These are phyloP conservation scores for Hemileccinum rubropunctum DNA, from an alignment of 768 basidiomycete species.

Conservation along the genomic window DNA sequence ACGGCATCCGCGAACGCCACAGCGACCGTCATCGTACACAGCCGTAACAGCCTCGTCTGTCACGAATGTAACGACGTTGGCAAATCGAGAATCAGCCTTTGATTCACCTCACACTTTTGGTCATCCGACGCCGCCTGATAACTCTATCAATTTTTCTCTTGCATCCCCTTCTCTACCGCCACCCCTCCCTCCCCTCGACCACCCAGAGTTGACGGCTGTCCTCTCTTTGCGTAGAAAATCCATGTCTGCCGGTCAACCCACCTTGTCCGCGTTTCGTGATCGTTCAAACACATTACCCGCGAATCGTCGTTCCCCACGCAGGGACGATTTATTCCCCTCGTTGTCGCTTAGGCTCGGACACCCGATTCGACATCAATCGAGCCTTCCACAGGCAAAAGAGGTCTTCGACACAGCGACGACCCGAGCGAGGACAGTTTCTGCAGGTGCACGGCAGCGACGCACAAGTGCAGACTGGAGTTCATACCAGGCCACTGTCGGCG, in stretches of 20 bases:
- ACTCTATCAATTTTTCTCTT: conserved; percentile 16
- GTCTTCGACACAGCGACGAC: conserved; percentile 13
- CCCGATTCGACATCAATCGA: conserved; percentile 27
- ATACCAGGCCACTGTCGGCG: conserved; percentile 40
- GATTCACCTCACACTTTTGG: conserved; percentile 45
- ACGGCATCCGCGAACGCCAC: conserved; percentile 26
- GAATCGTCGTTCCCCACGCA: conserved; percentile 10
- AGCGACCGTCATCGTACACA: conserved; percentile 18
- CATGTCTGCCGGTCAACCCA: conserved; percentile 3
- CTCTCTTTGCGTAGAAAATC: conserved; percentile 21
- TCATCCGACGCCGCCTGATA: conserved; percentile 32
- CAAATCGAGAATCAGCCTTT: conserved; percentile 15
- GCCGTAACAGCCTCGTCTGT: conserved; percentile 14
- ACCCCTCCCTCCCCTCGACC: conserved; percentile 55
- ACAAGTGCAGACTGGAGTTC: conserved; percentile 59
- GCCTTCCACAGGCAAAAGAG: conserved; percentile 27
- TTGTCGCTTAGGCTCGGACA: conserved; percentile 26
- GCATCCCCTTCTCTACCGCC: conserved; percentile 46
- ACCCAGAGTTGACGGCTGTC: conserved; percentile 29
- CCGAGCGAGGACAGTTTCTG: conserved; percentile 31
- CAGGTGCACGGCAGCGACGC: conserved; percentile 41
- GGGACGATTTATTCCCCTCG: conserved; percentile 21
- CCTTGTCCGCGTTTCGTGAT: conserved; percentile 14
- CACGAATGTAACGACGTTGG: conserved; percentile 28
- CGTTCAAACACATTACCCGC: conserved; percentile 25